Conservation (phyloP, 176 grass and related monocot species). For the Aegilops speltoides region DNA sequence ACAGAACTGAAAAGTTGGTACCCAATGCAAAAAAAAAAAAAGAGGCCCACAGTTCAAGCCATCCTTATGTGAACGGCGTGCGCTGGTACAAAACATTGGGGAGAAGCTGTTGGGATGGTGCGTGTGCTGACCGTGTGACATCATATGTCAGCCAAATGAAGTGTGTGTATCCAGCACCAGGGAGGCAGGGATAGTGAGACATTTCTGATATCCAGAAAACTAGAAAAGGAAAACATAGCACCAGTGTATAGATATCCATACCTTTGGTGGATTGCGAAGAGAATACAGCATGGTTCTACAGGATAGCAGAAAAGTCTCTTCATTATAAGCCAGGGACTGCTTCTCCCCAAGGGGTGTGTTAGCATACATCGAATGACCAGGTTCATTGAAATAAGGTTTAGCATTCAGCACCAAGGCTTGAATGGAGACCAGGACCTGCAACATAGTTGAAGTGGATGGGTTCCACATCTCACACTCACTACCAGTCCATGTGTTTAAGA, state of each 20-base stretch:
- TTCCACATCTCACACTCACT: constrained; percentile 73
- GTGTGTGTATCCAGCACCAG: background rate
- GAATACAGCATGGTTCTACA: constrained; percentile 78
- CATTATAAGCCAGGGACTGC: constrained; percentile 62
- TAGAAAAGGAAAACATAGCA: constrained; percentile 15
- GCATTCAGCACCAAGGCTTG: constrained; percentile 83
- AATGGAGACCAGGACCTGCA: constrained; percentile 76
- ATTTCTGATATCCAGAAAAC: constrained; percentile 14
- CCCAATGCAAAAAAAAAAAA: background rate
- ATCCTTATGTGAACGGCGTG: background rate
- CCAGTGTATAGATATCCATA: constrained; percentile 14
- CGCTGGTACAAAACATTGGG: background rate
- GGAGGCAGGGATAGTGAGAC: background rate
- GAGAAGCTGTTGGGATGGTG: background rate
- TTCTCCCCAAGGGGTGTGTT: constrained; percentile 54
- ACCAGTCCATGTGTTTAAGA: constrained; percentile 76
- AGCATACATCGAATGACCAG: constrained; percentile 35
- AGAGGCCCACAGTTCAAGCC: background rate
- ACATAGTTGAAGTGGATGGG: constrained; percentile 55
- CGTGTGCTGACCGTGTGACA: background rate
- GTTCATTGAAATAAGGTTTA: constrained; percentile 84
- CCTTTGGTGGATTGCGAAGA: constrained; percentile 69
- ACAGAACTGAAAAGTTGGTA: background rate
- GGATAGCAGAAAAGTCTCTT: constrained; percentile 64
- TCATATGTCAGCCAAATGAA: background rate